These are phyloP conservation scores for Blastomyces gilchristii DNA, from an alignment of 2,329 filamentous ascomycete genomes.

Conservation along the genomic window DNA sequence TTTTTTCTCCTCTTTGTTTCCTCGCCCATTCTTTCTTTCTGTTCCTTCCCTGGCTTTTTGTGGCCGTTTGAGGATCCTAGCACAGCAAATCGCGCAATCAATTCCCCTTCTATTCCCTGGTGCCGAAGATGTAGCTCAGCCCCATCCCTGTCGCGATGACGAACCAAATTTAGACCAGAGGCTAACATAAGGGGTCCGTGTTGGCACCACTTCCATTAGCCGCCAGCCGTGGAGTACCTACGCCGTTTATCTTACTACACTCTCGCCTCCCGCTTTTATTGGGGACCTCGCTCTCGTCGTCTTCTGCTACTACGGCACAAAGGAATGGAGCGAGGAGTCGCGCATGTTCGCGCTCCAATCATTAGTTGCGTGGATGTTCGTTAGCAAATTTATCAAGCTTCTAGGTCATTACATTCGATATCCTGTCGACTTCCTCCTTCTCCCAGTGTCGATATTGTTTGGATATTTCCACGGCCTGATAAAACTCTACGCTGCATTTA, in stretches of 20 bases:
- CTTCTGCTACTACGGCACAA: conserved; percentile 59
- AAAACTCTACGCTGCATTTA: conserved; percentile 79
- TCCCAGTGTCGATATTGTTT: conserved; percentile 80
- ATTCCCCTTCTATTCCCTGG: neutral
- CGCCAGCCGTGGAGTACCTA: conserved; percentile 91
- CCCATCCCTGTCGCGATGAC: conserved; percentile 9
- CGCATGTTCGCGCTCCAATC: conserved; percentile 49
- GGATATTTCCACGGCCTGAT: conserved; percentile 88
- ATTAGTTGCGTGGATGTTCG: conserved; percentile 66
- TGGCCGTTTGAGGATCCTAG: conserved; percentile 16
- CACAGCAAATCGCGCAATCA: conserved; percentile 11
- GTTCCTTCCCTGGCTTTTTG: neutral
- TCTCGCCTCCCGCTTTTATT: conserved; percentile 75
- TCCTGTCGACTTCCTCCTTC: conserved; percentile 66
- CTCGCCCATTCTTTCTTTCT: neutral
- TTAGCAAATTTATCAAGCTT: conserved; percentile 86
- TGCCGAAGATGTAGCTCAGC: conserved; percentile 1
- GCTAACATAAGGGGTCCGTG: conserved; percentile 22
- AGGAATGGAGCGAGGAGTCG: conserved; percentile 45
- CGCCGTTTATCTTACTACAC: conserved; percentile 81
- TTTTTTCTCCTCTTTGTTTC: neutral
- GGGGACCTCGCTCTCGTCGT: conserved; percentile 65
- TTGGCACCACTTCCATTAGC: conserved; percentile 38
- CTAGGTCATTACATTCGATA: conserved; percentile 76
- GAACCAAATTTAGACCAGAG: neutral